These are phyloP conservation scores for Apiosordaria backusii DNA, from an alignment of 495 filamentous ascomycete species.

Conservation along the genomic window DNA sequence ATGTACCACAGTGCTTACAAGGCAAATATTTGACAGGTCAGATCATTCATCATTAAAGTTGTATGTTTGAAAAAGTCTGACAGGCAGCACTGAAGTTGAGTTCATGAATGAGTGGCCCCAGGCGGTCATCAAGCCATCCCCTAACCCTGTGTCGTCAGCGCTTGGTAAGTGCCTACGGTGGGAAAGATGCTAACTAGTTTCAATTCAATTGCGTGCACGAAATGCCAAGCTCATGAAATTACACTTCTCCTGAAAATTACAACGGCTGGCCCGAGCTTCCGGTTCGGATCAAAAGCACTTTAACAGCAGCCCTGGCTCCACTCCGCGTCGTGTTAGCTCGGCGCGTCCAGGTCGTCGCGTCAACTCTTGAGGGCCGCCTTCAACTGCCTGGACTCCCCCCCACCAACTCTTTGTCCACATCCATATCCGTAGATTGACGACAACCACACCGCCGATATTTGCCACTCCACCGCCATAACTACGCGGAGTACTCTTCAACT, in stretches of 20 bases:
- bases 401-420: neutral
- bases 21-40: neutral
- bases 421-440: neutral
- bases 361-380: neutral
- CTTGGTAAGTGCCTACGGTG: neutral
- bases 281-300: neutral
- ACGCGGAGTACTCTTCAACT: neutral
- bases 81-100: neutral
- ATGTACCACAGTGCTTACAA: neutral
- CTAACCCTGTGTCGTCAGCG: neutral
- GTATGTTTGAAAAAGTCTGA: neutral
- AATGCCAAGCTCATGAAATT: no score
- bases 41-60: neutral
- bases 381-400: neutral
- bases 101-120: neutral
- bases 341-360: neutral
- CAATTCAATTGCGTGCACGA: neutral
- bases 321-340: neutral
- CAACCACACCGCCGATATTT: neutral
- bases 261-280: neutral
- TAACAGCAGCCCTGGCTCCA: neutral
- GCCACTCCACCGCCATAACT: neutral
- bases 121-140: neutral
- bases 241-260: no score
- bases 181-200: neutral